Conservation (phyloP, 2,329 filamentous ascomycete genomes). For the Trichoderma polysporum region DNA sequence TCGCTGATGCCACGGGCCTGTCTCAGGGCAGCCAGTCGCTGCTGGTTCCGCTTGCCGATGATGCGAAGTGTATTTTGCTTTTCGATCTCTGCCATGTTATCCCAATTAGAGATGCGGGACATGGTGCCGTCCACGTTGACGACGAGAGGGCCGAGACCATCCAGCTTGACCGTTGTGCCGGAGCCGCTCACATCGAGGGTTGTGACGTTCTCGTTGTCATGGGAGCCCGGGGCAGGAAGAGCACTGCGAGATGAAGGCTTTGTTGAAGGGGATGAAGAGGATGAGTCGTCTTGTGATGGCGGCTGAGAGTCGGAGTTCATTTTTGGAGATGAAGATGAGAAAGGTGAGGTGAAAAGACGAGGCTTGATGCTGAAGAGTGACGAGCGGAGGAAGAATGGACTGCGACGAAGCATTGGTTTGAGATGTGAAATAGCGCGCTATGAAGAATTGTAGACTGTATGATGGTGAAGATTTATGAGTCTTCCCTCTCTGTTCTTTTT, state of each 20-base stretch:
- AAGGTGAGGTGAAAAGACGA: neutral
- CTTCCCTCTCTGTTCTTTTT: neutral
- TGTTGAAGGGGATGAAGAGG: neutral
- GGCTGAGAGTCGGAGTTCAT: conserved; percentile 14
- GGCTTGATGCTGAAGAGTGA: neutral
- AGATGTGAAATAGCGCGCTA: no score
- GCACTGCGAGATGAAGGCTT: conserved; percentile 19
- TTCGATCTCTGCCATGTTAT: conserved; percentile 67
- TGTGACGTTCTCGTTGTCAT: conserved; percentile 21
- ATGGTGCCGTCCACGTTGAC: conserved; percentile 71
- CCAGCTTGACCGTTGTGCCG: conserved; percentile 53
- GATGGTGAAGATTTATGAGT: neutral
- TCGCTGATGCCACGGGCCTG: conserved; percentile 11
- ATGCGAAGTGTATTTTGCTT: conserved; percentile 64
- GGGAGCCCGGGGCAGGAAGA: conserved; percentile 30
- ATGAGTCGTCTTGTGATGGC: neutral
- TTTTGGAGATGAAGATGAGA: neutral
- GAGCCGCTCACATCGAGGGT: conserved; percentile 37
- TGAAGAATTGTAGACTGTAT: neutral
- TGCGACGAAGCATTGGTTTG: conserved; percentile 20
- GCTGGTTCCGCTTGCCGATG: conserved; percentile 66
- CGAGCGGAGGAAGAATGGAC: neutral
- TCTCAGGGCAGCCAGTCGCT: conserved; percentile 55
- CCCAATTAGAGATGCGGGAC: conserved; percentile 72
- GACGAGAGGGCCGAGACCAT: conserved; percentile 70